Conservation (phyloP, 2,329 filamentous ascomycete genomes). For the Pseudocercospora eumusae region DNA sequence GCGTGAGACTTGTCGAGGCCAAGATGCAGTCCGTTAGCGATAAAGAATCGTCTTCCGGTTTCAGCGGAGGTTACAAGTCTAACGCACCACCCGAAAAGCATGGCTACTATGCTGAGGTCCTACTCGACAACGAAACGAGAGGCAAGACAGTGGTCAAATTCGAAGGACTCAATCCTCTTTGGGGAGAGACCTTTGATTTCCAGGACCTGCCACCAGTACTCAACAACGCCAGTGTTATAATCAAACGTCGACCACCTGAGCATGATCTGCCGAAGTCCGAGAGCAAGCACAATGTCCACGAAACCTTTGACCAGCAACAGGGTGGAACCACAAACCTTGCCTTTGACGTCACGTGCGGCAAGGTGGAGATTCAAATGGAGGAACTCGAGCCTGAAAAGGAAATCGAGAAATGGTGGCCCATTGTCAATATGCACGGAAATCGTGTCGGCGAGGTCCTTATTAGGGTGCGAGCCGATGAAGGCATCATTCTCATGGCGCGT, state of each 20-base stretch:
- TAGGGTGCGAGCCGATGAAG: slow-evolving; percentile 80
- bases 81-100: slow-evolving; percentile 45
- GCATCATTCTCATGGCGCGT: slow-evolving; percentile 80
- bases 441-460: slow-evolving; percentile 81
- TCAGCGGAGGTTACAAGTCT: slow-evolving; percentile 30
- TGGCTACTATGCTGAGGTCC: slow-evolving; percentile 77
- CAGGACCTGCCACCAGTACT: slow-evolving; percentile 68
- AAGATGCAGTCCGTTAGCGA: slow-evolving; percentile 51
- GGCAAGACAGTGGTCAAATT: slow-evolving; percentile 72
- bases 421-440: slow-evolving; percentile 74
- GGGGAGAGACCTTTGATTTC: slow-evolving; percentile 80
- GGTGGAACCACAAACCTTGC: slow-evolving; percentile 50
- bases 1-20: slow-evolving; percentile 63
- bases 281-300: slow-evolving; percentile 41
- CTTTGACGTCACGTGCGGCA: slow-evolving; percentile 60
- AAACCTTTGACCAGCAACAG: slow-evolving; percentile 42
- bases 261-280: slow-evolving; percentile 38
- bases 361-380: slow-evolving; percentile 79
- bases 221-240: slow-evolving; percentile 67
- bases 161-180: slow-evolving; percentile 74
- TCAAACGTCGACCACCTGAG: slow-evolving; percentile 62
- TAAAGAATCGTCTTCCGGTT: slow-evolving; percentile 25
- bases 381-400: slow-evolving; percentile 76
- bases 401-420: slow-evolving; percentile 81
- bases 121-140: slow-evolving; percentile 76